These are phyloP conservation scores for Apiospora marii DNA, from an alignment of 2,329 filamentous ascomycete genomes.

Conservation along the genomic window DNA sequence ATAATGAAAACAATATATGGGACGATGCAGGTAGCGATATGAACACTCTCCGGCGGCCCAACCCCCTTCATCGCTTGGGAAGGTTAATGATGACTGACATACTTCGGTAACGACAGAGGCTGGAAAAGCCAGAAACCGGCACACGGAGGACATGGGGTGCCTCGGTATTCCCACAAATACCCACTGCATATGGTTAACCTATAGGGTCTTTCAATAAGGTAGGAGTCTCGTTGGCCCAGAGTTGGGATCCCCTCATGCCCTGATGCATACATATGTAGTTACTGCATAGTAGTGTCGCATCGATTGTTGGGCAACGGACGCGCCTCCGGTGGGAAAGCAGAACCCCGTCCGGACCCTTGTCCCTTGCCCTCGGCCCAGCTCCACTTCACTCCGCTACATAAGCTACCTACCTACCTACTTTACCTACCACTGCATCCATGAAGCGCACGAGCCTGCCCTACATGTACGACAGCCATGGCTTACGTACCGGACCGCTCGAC, in stretches of 20 bases:
- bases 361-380: neutral
- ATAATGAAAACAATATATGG: neutral
- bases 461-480: neutral
- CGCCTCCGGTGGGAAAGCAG: neutral
- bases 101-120: too few species aligned
- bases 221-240: too few species aligned
- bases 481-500: neutral
- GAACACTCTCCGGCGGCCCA: too few species aligned
- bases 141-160: neutral
- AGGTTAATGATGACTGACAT: too few species aligned
- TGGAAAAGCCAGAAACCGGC: too few species aligned
- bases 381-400: neutral
- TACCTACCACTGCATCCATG: neutral
- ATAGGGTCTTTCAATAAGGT: neutral
- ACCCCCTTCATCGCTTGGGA: too few species aligned
- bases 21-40: too few species aligned
- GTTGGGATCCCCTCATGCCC: too few species aligned
- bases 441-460: neutral
- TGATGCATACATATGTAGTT: too few species aligned
- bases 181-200: neutral
- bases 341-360: neutral
- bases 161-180: neutral
- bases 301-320: neutral
- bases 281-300: too few species aligned
- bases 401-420: too few species aligned